Base-by-base conservation (phyloP, 2,329 filamentous ascomycete genomes). In the Neofusicoccum cordaticola region DNA sequence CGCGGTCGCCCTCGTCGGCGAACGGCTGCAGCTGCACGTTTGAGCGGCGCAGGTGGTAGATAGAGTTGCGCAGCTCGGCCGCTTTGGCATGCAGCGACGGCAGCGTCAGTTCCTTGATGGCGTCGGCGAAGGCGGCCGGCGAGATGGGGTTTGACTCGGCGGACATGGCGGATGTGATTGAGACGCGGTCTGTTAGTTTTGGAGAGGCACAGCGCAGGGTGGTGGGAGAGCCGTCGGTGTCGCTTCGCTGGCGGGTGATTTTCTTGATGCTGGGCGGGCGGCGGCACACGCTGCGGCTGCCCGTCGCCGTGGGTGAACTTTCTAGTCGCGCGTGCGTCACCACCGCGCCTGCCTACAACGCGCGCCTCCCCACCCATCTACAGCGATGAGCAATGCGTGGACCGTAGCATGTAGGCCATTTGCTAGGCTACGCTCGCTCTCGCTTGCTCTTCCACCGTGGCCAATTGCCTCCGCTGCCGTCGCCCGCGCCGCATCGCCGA, bases 21-120 rank as follows among this genome's bases (percentile, higher is more conserved):
- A 86, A 92, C 39, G 89, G 89, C 63, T 84, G 81, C 65, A 93
- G 87, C 75, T 93, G 86, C 68, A 85, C 84, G 79, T 93, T 93
- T 68, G 88, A 90, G 75, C 88, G 87, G 71, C 88, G 85, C 31
- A 93, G 86, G 76, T 93, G 90, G 27, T 85, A 83, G 73, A 93
- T 88, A 70, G 83, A 86, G 83, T 92, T 93, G 74, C 86, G 86
- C 67, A 93, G 83, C 76, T 93, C 91, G 73, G 90, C 85, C 66
- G 89, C 85, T 78, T 93, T 93, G 77, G 90, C 83, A 77, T 90
- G 88, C 6, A 93, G 87, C 65, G 84, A 84, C 67, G 85, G 83
- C 68, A 88, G 75, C 45, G 89, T 85, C 64, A 93, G 86, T 66
- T 88, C 85, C 68, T 83, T 81, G 69, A 93, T 83, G 27, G 90